Conservation (phyloP, 164 flowering plant genomes). For the Dillenia turbinata region DNA sequence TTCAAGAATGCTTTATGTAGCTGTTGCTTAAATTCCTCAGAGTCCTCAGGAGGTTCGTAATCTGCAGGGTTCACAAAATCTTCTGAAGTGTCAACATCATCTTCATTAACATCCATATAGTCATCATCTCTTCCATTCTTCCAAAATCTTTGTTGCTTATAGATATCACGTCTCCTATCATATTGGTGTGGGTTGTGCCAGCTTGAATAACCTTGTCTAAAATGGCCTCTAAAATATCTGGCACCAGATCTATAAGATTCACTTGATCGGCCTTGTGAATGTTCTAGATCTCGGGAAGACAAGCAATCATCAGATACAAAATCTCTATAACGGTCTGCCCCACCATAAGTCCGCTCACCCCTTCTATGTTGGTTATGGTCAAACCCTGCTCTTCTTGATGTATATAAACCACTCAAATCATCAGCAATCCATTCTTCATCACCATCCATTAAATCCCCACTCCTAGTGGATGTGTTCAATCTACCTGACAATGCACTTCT, state of each 20-base stretch:
- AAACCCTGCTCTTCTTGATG: conserved; percentile 2
- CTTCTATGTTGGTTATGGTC: conserved; percentile 9
- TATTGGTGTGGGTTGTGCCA: conserved; percentile 12
- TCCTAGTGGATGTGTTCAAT: conserved; percentile 4
- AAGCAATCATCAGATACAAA: conserved; percentile 15
- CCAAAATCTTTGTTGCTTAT: conserved; percentile 23
- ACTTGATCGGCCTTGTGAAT: conserved; percentile 5
- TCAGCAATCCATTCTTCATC: conserved; percentile 21
- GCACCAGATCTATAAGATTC: conserved; percentile 12
- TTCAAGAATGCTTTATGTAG: conserved; percentile 28
- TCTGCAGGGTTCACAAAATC: conserved; percentile 12
- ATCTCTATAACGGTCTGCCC: conserved; percentile 7
- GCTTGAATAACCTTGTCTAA: conserved; percentile 15
- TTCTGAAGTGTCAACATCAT: conserved; percentile 16
- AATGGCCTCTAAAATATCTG: conserved; percentile 16
- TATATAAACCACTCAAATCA: conserved; percentile 3
- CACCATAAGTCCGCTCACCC: conserved; percentile 11
- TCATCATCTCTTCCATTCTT: conserved; percentile 21
- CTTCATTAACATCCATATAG: conserved; percentile 8
- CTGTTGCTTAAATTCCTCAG: conserved; percentile 35
- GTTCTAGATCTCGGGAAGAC: conserved; percentile 9
- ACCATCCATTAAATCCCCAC: conserved; percentile 1
- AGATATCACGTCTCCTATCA: conserved; percentile 14
- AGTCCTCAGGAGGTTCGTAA: conserved; percentile 26
- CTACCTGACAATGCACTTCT: conserved; percentile 14